Evolutionary conservation across 23 red algal genomes (phyloP).

Genomic region (Gracilaria caudata): DNA sequence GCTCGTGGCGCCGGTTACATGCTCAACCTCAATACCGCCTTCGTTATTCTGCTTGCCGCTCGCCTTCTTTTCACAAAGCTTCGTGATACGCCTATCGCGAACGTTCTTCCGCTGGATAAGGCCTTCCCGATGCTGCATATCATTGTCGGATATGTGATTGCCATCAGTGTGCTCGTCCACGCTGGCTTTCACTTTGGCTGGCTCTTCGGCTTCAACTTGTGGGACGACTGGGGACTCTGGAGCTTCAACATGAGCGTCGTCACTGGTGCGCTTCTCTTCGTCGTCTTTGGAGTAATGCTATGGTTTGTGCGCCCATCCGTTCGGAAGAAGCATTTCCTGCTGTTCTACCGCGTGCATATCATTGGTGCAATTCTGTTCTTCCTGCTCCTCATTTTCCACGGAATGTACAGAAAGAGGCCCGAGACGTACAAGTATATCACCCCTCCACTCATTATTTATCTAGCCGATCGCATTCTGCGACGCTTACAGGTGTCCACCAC

Average conservation of each 20-base stretch:
- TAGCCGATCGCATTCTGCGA: slow-evolving; percentile 48
- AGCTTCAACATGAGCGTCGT: slow-evolving; percentile 53
- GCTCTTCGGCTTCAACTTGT: slow-evolving; percentile 21
- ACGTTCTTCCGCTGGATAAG: slow-evolving; percentile 61
- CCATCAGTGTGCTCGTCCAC: slow-evolving; percentile 38
- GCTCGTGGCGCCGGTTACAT: slow-evolving; percentile 71
- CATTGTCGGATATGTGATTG: slow-evolving; percentile 43
- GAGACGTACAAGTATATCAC: slow-evolving; percentile 83
- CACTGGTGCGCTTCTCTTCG: slow-evolving; percentile 35
- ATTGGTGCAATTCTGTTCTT: slow-evolving; percentile 71
- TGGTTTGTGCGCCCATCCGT: slow-evolving; percentile 23
- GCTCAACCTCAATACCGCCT: slow-evolving; percentile 75
- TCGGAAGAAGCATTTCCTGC: slow-evolving; percentile 38
- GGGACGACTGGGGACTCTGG: slow-evolving; percentile 37
- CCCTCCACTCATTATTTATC: slow-evolving; percentile 59
- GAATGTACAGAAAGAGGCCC: slow-evolving; percentile 51
- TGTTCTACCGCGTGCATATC: slow-evolving; percentile 71
- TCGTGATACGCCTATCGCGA: slow-evolving; percentile 23
- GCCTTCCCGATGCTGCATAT: slow-evolving; percentile 69
- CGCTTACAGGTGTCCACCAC: slow-evolving; percentile 10
- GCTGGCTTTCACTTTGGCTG: slow-evolving; percentile 65
- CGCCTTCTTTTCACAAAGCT: slow-evolving; percentile 52
- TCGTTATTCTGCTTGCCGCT: slow-evolving; percentile 62
- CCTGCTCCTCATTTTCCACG: slow-evolving; percentile 72
- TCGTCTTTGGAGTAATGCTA: slow-evolving; percentile 36